Base-by-base conservation (phyloP, 768 basidiomycete genomes). In the Macrocybe gigantea region DNA sequence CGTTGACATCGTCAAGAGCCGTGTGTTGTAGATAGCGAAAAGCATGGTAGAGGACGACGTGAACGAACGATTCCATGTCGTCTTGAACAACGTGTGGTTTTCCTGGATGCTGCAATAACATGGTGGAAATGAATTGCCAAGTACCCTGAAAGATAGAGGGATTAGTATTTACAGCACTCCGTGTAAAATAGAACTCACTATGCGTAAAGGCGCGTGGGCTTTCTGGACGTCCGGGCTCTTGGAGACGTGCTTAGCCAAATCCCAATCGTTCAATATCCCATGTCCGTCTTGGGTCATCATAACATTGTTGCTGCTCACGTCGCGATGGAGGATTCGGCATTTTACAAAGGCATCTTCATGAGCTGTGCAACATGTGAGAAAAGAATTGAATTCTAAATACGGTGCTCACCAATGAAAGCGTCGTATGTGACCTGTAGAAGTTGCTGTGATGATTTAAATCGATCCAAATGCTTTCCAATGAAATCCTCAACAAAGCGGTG, bases 351-450 rank as follows among this genome's bases (percentile, higher is more conserved):
- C 51, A 13, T 55, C 47, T 9, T 33, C 12, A 22, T 44, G 46
- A 30, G 45, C 53, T 55, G 14, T 12, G 14, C 2, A 12, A 12
- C 5, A 29, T 29, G 34, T n/a, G 13, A 15, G 43, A 11, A 50
- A 38, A 7, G 14, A 37, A 35, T 15, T n/a, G 6, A 29, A 41
- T 12, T 12, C 2, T 10, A 29, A 7, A n/a, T 13, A 41, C 5
- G 52, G 56, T 6, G n/a, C 11, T 4, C 47, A 58, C 63, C 61
- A 11, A 49, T 38, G 31, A 60, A 59, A 2, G 60, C 61, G 47
- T 65, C 45, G 3, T 41, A 54, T 5, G 59, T 40, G 11, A 49
- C 58, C 12, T 46, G 39, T 8, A 63, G 8, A 37, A 63, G 34
- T 10, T 58, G 45, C 33, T 54, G 49, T 6, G 63, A 53, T 3